A percentile compares a stretch with the other conserved stretches of the same genome.
These are phyloP conservation scores for Ambrosia artemisiifolia DNA, from an alignment of 129 eudicot species.

Conservation along the genomic window DNA sequence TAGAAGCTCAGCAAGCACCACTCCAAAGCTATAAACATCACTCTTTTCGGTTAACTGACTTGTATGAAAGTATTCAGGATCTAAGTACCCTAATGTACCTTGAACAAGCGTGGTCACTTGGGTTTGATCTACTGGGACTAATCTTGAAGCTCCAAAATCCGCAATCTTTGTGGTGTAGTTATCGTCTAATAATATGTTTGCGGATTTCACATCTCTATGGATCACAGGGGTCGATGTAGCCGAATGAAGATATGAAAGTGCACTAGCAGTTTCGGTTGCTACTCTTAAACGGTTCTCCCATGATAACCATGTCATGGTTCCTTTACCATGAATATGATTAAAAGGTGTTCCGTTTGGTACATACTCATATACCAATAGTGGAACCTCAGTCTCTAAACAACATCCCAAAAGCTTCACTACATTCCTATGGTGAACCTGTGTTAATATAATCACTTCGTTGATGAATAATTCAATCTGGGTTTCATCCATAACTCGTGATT, in stretches of 20 bases:
- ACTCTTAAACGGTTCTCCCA: conserved; percentile 48
- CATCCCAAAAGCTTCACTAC: conserved; percentile 56
- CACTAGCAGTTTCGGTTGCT: conserved; percentile 45
- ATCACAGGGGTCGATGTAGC: conserved; percentile 42
- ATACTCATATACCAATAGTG: conserved; percentile 48
- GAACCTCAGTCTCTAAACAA: conserved; percentile 53
- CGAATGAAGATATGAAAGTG: conserved; percentile 47
- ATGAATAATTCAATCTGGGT: conserved; percentile 50
- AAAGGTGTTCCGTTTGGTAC: conserved; percentile 32
- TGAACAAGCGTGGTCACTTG: conserved; percentile 42
- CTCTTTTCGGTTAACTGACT: conserved; percentile 49
- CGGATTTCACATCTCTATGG: conserved; percentile 55
- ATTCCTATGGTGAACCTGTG: conserved; percentile 45
- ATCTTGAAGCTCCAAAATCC: conserved; percentile 48
- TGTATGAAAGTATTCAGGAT: conserved; percentile 49
- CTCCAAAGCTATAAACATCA: conserved; percentile 54
- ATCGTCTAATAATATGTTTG: conserved; percentile 43
- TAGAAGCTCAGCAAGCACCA: conserved; percentile 42
- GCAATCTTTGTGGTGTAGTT: conserved; percentile 36
- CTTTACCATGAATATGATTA: conserved; percentile 27
- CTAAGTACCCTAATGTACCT: conserved; percentile 55
- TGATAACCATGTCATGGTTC: conserved; percentile 24
- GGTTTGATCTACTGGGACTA: conserved; percentile 36
- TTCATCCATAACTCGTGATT: conserved; percentile 35
- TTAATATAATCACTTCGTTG: conserved; percentile 44